These are phyloP conservation scores for Fragosphaeria purpurea DNA, from an alignment of 2,329 filamentous ascomycete genomes.

Conservation along the genomic window DNA sequence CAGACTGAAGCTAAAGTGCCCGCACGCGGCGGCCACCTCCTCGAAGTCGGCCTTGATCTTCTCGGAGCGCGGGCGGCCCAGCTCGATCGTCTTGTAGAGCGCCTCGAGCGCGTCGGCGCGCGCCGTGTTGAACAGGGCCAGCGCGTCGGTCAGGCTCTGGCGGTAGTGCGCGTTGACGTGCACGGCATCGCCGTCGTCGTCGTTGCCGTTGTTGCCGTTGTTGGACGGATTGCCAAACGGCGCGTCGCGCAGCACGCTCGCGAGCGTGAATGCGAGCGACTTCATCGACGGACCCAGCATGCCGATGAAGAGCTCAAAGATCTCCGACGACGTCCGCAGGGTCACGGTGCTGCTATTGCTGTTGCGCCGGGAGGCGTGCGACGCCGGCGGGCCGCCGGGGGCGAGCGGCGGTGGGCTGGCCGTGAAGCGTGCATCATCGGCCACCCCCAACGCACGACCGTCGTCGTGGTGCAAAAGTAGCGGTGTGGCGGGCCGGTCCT, in stretches of 20 bases:
- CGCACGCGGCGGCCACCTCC: slow-evolving; percentile 94
- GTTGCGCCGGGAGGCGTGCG: slow-evolving; percentile 12
- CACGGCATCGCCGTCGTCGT: slow-evolving; percentile 57
- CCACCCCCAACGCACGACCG: not conserved
- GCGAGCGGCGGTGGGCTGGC: not conserved
- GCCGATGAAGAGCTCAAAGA: slow-evolving; percentile 83
- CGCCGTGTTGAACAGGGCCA: slow-evolving; percentile 67
- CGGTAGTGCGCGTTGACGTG: slow-evolving; percentile 70
- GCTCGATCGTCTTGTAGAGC: slow-evolving; percentile 71
- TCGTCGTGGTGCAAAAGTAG: not conserved
- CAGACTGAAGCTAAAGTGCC: slow-evolving; percentile 88
- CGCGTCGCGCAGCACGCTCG: slow-evolving; percentile 77
- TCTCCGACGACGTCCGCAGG: slow-evolving; percentile 61
- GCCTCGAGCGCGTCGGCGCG: slow-evolving; percentile 66
- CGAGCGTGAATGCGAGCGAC: slow-evolving; percentile 83
- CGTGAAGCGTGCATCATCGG: not conserved
- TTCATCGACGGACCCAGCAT: slow-evolving; percentile 92
- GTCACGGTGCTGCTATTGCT: slow-evolving; percentile 6
- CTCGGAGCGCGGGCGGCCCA: slow-evolving; percentile 56
- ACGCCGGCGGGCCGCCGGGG: not conserved
- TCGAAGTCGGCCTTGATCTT: slow-evolving; percentile 87
- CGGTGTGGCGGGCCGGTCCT: slow-evolving; percentile 20
- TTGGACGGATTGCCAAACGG: slow-evolving; percentile 64
- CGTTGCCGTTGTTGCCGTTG: slow-evolving; percentile 31
- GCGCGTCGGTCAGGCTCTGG: slow-evolving; percentile 68